Percentiles rank a stretch among this genome's conserved stretches.
Evolutionary conservation across 2,329 filamentous ascomycete genomes (phyloP).

Genomic region (Drechslerella dactyloides): DNA sequence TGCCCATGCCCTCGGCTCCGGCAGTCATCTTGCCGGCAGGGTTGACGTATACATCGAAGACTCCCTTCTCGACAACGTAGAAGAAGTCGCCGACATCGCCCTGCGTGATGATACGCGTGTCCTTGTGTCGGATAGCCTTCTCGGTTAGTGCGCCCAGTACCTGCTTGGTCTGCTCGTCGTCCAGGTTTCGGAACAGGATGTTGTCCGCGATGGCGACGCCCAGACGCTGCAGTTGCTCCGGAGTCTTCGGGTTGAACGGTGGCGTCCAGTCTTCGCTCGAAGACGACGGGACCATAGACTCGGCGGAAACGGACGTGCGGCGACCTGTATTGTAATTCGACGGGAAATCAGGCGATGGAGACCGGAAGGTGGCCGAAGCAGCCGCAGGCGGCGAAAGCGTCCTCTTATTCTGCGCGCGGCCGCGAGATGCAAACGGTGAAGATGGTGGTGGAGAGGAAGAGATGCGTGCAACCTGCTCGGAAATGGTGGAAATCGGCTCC

Average conservation of each 20-base stretch:
- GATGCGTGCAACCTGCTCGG: constrained; percentile 41
- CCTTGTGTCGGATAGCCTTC: constrained; percentile 92
- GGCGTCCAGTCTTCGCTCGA: constrained; percentile 88
- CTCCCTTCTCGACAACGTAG: constrained; percentile 91
- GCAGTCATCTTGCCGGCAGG: constrained; percentile 75
- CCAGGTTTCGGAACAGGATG: constrained; percentile 91
- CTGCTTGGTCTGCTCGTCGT: constrained; percentile 87
- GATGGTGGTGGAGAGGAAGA: constrained; percentile 42
- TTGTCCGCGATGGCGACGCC: constrained; percentile 83
- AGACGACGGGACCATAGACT: constrained; percentile 88
- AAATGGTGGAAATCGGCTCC: constrained; percentile 17
- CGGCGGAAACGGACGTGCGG: constrained; percentile 93
- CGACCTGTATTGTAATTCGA: constrained; percentile 92
- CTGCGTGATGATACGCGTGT: constrained; percentile 88
- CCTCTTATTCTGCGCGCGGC: constrained; percentile 30
- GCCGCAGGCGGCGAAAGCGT: constrained; percentile 40
- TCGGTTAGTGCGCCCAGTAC: constrained; percentile 90
- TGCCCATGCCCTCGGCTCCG: constrained; percentile 80
- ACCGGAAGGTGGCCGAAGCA: constrained; percentile 44
- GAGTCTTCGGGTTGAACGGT: constrained; percentile 80
- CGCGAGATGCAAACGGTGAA: constrained; percentile 39
- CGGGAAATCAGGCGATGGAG: constrained; percentile 68
- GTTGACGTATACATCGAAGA: constrained; percentile 91
- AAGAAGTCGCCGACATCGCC: constrained; percentile 97
- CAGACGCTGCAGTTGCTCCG: constrained; percentile 79